Evolutionary conservation across 805 yeast species (phyloP), one percentile per base, ranked within the genome.

Genomic region (Candida pseudofarinosa): DNA sequence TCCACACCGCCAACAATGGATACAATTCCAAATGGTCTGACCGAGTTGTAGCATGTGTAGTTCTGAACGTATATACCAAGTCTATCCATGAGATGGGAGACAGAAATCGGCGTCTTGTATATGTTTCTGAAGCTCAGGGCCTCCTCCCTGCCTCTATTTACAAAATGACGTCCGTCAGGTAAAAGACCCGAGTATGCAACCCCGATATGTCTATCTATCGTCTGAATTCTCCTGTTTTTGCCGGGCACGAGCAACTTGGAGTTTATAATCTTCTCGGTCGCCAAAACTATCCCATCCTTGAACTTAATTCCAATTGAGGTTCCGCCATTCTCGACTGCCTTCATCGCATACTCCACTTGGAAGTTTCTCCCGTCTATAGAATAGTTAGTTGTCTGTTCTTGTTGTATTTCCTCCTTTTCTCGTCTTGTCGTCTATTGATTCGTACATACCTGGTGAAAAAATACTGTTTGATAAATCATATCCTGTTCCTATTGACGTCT

Each of bases 401-500:
- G 18, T 16, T 16, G 20, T 10, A 10, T 30, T 6, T 19, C 15
- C 15, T 30, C 20, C 19, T 33, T 28, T n/a, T 8, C 30, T 23
- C 13, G 4, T 15, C 13, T 26, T 33, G 33, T 16, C 17, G 35
- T 33, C 8, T 15, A 14, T 26, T 31, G 36, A 17, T 30, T 10
- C 30, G 26, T 47, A 66, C 77, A 49, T 68, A 72, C 77, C 78
- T 44, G 91, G 91, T 43, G 88, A 81, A 71, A 93, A 93, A 48
- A 91, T 97, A 69, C 95, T 84, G 73, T 93, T 93, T 28, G 97
- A 88, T 60, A 93, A 82, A 76, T 93, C 99, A 80, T 93, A 93
- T 15, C 99, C 99, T 20, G 99, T 93, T 55, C 99, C 99, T 55
- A 93, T 90, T 37, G 99, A 93, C 33, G 98, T 85, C 91, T 52